phyloP scores from a whole-genome alignment of 768 basidiomycete species.

The Serendipita sp. region DNA sequence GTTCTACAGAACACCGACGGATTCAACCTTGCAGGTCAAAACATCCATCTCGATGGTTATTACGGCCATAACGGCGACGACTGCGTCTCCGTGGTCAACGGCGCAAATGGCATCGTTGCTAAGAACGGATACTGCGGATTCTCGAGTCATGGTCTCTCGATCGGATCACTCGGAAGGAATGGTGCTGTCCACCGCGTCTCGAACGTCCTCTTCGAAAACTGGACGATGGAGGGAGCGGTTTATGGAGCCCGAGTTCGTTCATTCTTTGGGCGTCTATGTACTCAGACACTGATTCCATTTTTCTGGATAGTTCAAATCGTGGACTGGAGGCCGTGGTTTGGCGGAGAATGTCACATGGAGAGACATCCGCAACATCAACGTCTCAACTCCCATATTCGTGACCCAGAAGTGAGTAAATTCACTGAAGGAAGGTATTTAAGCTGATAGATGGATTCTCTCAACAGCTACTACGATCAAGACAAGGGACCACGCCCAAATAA shows the following conservation, averaged over 20 bases:
- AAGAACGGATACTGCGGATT: constrained; percentile 32
- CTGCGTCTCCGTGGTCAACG: constrained; percentile 34
- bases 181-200: constrained; percentile 28
- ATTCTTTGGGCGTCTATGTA: not conserved
- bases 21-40: constrained; percentile 15
- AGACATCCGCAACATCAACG: constrained; percentile 30
- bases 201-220: constrained; percentile 32
- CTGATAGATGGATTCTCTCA: not conserved
- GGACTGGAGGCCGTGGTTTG: constrained; percentile 32
- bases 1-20: constrained; percentile 33
- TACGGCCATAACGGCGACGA: constrained; percentile 35
- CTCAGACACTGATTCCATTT: not conserved
- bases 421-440: not conserved
- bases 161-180: constrained; percentile 30
- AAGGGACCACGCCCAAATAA: constrained; percentile 31
- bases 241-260: constrained; percentile 28
- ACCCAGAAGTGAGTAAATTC: constrained; percentile 26
- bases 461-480: constrained; percentile 48
- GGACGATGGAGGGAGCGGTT: constrained; percentile 33
- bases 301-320: constrained; percentile 32
- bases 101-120: constrained; percentile 29
- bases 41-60: constrained; percentile 19
- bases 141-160: constrained; percentile 33
- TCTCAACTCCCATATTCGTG: constrained; percentile 32
- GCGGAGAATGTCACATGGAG: constrained; percentile 35